A percentile compares a stretch with the other conserved stretches of the same genome.
These are phyloP conservation scores for Pseudocercospora cruenta DNA, from an alignment of 2,329 filamentous ascomycete species.

Conservation along the genomic window DNA sequence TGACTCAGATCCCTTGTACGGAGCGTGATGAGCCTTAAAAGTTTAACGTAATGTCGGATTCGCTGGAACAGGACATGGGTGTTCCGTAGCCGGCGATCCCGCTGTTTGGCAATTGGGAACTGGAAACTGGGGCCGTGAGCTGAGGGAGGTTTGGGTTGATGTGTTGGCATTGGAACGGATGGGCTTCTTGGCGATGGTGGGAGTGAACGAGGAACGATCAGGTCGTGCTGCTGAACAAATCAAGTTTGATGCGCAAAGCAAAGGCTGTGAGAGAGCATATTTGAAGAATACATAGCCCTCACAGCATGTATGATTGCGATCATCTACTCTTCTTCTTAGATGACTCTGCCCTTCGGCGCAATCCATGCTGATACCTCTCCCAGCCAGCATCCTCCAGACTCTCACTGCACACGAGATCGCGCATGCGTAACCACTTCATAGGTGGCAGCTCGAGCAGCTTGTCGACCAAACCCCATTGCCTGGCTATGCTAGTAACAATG, in stretches of 20 bases:
- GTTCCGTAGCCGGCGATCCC: neutral
- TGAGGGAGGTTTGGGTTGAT: neutral
- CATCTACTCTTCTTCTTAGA: constrained; percentile 24
- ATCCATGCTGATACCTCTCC: constrained; percentile 78
- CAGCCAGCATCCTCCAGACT: constrained; percentile 90
- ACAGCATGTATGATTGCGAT: neutral
- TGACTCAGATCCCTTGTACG: neutral
- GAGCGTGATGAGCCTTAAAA: neutral
- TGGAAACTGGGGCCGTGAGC: neutral
- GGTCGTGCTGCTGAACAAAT: no score
- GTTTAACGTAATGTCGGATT: neutral
- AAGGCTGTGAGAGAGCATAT: neutral
- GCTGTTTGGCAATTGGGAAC: neutral
- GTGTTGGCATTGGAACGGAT: neutral
- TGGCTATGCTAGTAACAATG: constrained; percentile 65
- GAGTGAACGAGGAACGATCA: neutral
- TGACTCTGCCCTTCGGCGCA: constrained; percentile 38
- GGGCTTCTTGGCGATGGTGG: neutral
- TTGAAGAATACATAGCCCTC: neutral
- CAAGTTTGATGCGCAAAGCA: no score
- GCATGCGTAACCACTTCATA: constrained; percentile 68
- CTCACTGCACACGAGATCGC: constrained; percentile 85
- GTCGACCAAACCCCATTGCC: constrained; percentile 69
- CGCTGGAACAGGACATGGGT: neutral
- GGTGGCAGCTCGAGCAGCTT: constrained; percentile 71